Base-by-base conservation (phyloP, 768 basidiomycete species). In the Tephrocybe sp. region DNA sequence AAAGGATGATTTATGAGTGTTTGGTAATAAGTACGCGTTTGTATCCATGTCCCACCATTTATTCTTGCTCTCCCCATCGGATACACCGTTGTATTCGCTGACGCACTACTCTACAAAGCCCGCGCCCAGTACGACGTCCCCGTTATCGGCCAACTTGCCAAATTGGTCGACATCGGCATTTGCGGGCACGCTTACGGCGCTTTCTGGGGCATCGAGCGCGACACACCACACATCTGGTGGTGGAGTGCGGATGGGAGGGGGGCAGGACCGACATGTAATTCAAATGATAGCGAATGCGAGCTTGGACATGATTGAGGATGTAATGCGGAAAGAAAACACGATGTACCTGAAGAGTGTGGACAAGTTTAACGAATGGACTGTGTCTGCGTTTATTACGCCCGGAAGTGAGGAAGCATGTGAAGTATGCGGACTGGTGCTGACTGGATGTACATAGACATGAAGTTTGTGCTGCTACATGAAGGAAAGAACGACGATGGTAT, bases 261-360 rank as follows among this genome's bases (percentile, higher is more conserved):
- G 87, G 12, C 87, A 87, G 69, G 89, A 92, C 63, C 77, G 90
- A 47, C 93, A 97, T 79, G 92, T 99, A 52, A 90, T 95, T 61
- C 96, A 98, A 75, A 97, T 99, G 91, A 93, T 98, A 63, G 96
- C 95, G 17, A 96, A 98, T 68, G 93, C 92, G 45, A 93, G 91
- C 61, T 72, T 99, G 67, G 97, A 99, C 70, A 84, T 86, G 61
- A 83, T 99, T 52, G 97, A 99, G 62, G 97, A 99, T 62, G 80
- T 89, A 40, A 91, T 91, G 83, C 78, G 86, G 57, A 85, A 83
- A 60, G 90, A 92, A 64, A 83, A 77, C 56, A 71, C 78, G 53
- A 92, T 92, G 91, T 90, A 98, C 68, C 76, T 98, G 50, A 96
- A 95, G 65, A 82, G 85, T 14, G 85, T 98, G 52, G 97, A 99